phyloP scores from a whole-genome alignment of 2,329 filamentous ascomycete genomes.

The Neodidymelliopsis sp. region DNA sequence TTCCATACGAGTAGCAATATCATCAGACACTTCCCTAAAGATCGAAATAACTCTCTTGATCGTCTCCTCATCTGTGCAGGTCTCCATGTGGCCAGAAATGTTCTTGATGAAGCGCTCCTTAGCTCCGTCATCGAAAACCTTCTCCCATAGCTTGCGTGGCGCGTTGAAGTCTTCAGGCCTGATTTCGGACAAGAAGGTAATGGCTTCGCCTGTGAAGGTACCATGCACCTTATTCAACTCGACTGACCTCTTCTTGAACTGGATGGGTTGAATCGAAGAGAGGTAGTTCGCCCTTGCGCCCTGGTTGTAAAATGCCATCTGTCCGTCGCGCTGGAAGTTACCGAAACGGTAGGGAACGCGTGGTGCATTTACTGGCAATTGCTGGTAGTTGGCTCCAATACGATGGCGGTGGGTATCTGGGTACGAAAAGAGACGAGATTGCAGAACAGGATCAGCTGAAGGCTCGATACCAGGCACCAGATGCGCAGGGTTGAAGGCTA shows the following conservation, averaged over 20 bases:
- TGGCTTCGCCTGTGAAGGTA: conserved; percentile 58
- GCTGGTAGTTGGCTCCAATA: conserved; percentile 66
- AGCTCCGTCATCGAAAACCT: conserved; percentile 66
- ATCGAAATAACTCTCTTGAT: conserved; percentile 71
- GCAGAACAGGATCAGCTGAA: conserved; percentile 73
- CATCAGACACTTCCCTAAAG: conserved; percentile 68
- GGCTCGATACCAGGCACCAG: conserved; percentile 72
- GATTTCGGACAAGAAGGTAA: conserved; percentile 61
- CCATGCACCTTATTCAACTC: conserved; percentile 60
- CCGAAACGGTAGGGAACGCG: conserved; percentile 64
- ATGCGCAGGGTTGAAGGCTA: conserved; percentile 73
- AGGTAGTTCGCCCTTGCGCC: conserved; percentile 66
- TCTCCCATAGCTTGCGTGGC: conserved; percentile 66
- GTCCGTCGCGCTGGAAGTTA: conserved; percentile 76
- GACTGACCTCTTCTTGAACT: conserved; percentile 56
- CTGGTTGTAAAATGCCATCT: conserved; percentile 73
- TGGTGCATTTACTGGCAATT: conserved; percentile 62
- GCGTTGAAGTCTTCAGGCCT: conserved; percentile 63
- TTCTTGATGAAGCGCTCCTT: conserved; percentile 67
- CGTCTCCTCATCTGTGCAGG: conserved; percentile 65
- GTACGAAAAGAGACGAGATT: conserved; percentile 75
- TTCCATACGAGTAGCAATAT: conserved; percentile 65
- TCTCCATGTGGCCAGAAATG: conserved; percentile 67
- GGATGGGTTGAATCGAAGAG: conserved; percentile 60
- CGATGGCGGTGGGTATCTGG: conserved; percentile 69